These are phyloP conservation scores for Penicillium sp. DNA, from an alignment of 2,329 filamentous ascomycete genomes.

Conservation along the genomic window DNA sequence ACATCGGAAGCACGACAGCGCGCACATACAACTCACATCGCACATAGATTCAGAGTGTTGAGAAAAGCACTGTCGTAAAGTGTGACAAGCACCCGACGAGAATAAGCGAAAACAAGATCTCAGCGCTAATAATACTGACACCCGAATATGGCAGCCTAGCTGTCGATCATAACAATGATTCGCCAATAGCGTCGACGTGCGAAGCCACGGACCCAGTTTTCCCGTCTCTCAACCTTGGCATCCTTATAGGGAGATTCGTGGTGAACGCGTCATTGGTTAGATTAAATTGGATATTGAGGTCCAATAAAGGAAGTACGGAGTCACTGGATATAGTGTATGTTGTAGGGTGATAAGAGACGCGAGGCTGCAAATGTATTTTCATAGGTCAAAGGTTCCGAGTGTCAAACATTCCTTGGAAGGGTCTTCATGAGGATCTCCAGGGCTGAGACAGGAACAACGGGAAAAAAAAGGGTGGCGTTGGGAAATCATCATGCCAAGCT, in stretches of 20 bases:
- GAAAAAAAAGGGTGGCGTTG: background rate
- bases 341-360: background rate
- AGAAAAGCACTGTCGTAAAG: background rate
- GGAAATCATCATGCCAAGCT: constrained; percentile 7
- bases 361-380: background rate
- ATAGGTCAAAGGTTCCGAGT: background rate
- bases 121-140: background rate
- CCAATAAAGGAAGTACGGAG: background rate
- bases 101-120: constrained; percentile 3
- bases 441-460: background rate
- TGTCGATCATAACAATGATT: constrained; percentile 7
- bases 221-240: constrained; percentile 3
- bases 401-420: background rate
- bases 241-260: constrained; percentile 9
- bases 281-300: background rate
- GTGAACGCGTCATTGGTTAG: constrained; percentile 13
- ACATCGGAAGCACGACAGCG: background rate
- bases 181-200: constrained; percentile 4
- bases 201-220: constrained; percentile 7
- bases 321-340: background rate
- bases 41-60: background rate
- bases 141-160: background rate
- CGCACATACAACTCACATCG: background rate
- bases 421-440: background rate
- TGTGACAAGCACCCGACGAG: background rate